Base-by-base conservation (phyloP, 2,329 filamentous ascomycete genomes). In the Verticillium alfalfae region DNA sequence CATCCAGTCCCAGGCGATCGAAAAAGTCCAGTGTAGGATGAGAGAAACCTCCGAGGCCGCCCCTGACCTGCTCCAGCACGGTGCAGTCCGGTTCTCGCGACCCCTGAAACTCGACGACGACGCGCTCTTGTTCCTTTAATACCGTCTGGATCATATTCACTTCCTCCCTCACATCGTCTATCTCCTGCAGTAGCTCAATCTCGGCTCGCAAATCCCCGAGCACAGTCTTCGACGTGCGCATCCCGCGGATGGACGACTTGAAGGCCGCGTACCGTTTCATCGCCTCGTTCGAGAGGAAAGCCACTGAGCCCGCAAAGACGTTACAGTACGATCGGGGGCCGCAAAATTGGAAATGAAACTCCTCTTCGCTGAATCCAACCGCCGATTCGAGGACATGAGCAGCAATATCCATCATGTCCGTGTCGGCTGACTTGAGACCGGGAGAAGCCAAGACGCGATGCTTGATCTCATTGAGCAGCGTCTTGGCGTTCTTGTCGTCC, bases 401-500 rank as follows among this genome's bases (percentile, higher is more conserved):
- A 12, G 61, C 61, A 3, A 66, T 61, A 1, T 57, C 57, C 49
- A 62, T 61, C 61, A 66, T 66, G 54, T 66, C 64, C 15, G 56
- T 62, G 12, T 57, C 31, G 39, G 60, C 56, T 2, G 61, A 64
- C 41, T 63, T 41, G 15, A 65, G 37, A 7, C 39, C 61, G 36
- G 61, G 57, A 15, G 62, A 56, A 1, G 61, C 63, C 13, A 66
- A 7, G 16, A 66, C 60, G 0, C 63, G 63, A 13, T 66, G 64
- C 61, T 66, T 66, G 58, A 66, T 65, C 26, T 57, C 41, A 45
- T 66, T 66, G 6, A 65, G 16, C 2, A 66, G 61, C 38, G 64
- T 66, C 52, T 66, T 65, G 37, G 64, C 64, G 56, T 66, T 66
- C 63, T 66, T 66, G 56, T 65, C 60, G n/a, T 66, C 64, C 64